These are phyloP conservation scores for Fusarium tjaetaba DNA, from an alignment of 2,329 filamentous ascomycete species.

Conservation along the genomic window DNA sequence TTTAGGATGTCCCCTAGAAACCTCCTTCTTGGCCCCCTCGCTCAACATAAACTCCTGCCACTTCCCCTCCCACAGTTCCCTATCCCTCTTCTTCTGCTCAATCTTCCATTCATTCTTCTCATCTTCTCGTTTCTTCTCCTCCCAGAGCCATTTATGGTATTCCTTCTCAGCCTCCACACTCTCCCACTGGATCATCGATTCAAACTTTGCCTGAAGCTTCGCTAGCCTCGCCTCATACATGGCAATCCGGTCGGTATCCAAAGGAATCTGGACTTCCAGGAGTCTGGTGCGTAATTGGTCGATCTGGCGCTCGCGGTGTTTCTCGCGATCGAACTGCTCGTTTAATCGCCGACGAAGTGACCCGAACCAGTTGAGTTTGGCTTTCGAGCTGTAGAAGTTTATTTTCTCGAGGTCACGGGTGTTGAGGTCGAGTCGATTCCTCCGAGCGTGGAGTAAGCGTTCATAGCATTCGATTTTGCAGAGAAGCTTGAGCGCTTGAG, in stretches of 20 bases:
- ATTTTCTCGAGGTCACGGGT: not conserved
- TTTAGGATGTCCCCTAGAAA: not conserved
- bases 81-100: not conserved
- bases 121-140: not conserved
- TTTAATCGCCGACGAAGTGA: not conserved
- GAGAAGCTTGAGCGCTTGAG: not conserved
- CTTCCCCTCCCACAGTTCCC: not conserved
- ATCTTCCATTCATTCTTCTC: no score
- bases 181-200: not conserved
- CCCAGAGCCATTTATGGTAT: not conserved
- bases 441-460: not conserved
- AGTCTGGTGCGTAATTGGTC: not conserved
- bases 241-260: not conserved
- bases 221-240: not conserved
- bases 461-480: not conserved
- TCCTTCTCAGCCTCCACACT: not conserved
- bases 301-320: not conserved
- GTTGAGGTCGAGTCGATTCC: not conserved
- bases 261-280: fast-evolving
- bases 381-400: not conserved
- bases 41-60: not conserved
- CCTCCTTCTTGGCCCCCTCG: not conserved
- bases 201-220: not conserved
- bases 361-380: not conserved
- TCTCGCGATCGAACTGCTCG: not conserved